These are phyloP conservation scores for Bacterosira constricta DNA, from an alignment of 108 stramenopile species.

Conservation along the genomic window DNA sequence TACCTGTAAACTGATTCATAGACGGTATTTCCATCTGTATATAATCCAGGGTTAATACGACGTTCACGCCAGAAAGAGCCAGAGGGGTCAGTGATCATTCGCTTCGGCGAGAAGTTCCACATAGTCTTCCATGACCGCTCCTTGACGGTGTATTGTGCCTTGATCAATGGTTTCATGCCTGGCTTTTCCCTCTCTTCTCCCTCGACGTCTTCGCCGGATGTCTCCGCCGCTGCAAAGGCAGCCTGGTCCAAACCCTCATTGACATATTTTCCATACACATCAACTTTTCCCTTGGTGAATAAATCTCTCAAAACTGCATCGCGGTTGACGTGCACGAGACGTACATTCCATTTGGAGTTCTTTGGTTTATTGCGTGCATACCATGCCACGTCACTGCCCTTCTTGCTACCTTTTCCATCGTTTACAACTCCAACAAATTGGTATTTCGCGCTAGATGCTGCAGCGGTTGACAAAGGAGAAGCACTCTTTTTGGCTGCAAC, in stretches of 20 bases:
- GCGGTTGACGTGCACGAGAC: constrained; percentile 81
- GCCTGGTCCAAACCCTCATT: constrained; percentile 57
- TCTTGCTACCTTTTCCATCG: constrained; percentile 1
- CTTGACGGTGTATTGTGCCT: constrained; percentile 57
- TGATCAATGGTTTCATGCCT: constrained; percentile 49
- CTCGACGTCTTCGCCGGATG: constrained; percentile 14
- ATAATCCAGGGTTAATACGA: constrained; percentile 76
- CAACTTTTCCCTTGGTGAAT: constrained; percentile 77
- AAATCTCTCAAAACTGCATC: constrained; percentile 87
- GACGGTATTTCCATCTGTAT: constrained; percentile 80
- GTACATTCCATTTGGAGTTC: constrained; percentile 77
- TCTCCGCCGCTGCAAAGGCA: constrained; percentile 12
- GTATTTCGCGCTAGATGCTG: constrained; percentile 37
- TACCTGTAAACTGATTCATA: constrained; percentile 83
- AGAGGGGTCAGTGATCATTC: constrained; percentile 78
- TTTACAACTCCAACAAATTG: constrained; percentile 87
- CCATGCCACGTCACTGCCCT: constrained; percentile 60
- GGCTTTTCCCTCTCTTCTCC: no score
- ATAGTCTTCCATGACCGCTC: constrained; percentile 83
- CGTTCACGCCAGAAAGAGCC: constrained; percentile 89
- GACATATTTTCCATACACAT: constrained; percentile 77
- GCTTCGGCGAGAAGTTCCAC: constrained; percentile 86
- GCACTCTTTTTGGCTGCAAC: constrained; percentile 20
- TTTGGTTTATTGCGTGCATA: constrained; percentile 78
- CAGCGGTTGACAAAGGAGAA: not conserved